phyloP scores from a whole-genome alignment of 2,329 filamentous ascomycete genomes.

The Scedosporium boydii region DNA sequence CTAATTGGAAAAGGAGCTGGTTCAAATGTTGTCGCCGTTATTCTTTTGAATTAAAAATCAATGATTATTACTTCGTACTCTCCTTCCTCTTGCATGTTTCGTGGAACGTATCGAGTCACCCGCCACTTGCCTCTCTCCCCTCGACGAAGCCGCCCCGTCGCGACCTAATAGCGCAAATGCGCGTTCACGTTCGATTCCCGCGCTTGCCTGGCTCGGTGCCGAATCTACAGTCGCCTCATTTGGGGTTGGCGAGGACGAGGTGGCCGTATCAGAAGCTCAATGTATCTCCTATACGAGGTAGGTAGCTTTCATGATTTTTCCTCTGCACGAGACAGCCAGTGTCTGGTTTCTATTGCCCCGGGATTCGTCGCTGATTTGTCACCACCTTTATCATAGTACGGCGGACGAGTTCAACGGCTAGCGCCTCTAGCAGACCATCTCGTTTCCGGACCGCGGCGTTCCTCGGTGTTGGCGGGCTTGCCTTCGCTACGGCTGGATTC shows the following conservation, averaged over 20 bases:
- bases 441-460: neutral
- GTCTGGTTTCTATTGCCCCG: no score
- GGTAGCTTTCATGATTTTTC: neutral
- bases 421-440: neutral
- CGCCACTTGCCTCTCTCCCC: no score
- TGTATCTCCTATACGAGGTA: neutral
- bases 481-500: conserved; percentile 1
- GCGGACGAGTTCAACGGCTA: neutral
- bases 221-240: neutral
- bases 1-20: no score
- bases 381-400: neutral
- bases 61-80: no score
- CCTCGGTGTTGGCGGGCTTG: neutral
- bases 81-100: no score
- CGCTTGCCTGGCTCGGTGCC: neutral
- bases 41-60: no score
- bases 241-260: neutral
- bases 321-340: no score
- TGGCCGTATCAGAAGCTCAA: neutral
- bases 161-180: neutral
- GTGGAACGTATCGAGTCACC: no score
- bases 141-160: no score
- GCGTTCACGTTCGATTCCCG: neutral
- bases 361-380: neutral
- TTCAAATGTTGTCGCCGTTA: no score